A percentile compares a stretch with the other conserved stretches of the same genome.
Conservation (phyloP, 2,329 filamentous ascomycete species). For the Epicoccum nigrum region DNA sequence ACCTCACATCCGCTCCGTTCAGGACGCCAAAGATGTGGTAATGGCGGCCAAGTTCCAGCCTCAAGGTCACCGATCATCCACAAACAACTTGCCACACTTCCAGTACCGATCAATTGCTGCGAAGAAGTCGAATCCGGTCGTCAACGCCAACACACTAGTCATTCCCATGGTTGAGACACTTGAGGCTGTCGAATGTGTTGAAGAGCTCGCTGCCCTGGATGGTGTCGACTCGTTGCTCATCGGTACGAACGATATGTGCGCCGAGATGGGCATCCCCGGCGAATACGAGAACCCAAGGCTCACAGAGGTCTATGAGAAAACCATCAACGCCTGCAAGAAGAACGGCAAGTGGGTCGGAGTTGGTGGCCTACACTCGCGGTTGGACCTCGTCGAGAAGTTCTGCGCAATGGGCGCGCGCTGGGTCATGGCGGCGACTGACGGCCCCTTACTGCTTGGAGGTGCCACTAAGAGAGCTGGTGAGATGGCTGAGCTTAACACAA, state of each 20-base stretch:
- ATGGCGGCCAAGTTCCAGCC: constrained; percentile 49
- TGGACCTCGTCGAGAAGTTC: constrained; percentile 53
- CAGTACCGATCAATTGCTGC: constrained; percentile 43
- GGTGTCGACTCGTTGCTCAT: constrained; percentile 54
- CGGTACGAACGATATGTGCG: constrained; percentile 54
- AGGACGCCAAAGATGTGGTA: constrained; percentile 48
- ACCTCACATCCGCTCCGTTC: constrained; percentile 49
- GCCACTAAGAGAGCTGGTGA: constrained; percentile 44
- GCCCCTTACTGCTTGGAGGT: constrained; percentile 45
- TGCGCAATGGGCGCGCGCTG: constrained; percentile 49
- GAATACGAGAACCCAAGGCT: constrained; percentile 45
- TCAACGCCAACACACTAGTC: constrained; percentile 20
- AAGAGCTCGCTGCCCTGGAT: constrained; percentile 50
- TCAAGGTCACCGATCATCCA: constrained; percentile 45
- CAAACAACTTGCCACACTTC: constrained; percentile 47
- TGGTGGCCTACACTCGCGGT: constrained; percentile 49
- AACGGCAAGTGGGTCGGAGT: constrained; percentile 50
- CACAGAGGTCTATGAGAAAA: constrained; percentile 1
- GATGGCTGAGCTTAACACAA: constrained; percentile 14
- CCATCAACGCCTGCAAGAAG: constrained; percentile 47
- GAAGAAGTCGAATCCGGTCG: constrained; percentile 31
- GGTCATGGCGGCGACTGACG: constrained; percentile 48
- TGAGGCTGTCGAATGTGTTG: constrained; percentile 47
- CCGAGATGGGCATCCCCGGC: constrained; percentile 53
- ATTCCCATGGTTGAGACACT: constrained; percentile 55